These are phyloP conservation scores for Cryptomeria japonica DNA, from an alignment of 75 land plant genomes.

Conservation along the genomic window DNA sequence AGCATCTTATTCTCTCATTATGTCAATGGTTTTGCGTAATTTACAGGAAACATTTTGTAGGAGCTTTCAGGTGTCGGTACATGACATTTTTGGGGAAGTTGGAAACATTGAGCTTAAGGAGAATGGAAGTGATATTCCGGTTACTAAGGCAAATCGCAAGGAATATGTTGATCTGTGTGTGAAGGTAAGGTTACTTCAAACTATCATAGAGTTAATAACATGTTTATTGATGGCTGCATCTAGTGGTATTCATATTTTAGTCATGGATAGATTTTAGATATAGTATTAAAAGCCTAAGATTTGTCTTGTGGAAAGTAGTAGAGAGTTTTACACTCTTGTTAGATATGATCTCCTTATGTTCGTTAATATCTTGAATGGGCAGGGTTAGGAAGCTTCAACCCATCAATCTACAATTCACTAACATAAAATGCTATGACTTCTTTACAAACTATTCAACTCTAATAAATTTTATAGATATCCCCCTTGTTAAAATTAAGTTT, in stretches of 20 bases:
- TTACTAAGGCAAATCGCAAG: conserved; percentile 17
- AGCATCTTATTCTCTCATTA: neutral
- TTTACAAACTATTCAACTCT: neutral
- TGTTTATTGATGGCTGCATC: neutral
- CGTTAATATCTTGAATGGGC: neutral
- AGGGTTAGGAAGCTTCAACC: neutral
- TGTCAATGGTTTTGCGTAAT: neutral
- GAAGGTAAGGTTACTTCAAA: conserved; percentile 15
- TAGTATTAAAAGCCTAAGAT: neutral
- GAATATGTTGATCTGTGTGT: conserved; percentile 32
- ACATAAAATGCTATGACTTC: neutral
- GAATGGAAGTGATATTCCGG: conserved; percentile 18
- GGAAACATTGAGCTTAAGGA: conserved; percentile 25
- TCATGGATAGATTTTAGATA: neutral
- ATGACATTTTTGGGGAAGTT: conserved; percentile 25
- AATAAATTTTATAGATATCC: neutral
- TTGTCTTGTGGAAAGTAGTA: neutral
- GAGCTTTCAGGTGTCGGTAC: conserved; percentile 23
- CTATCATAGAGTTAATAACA: neutral
- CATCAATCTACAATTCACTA: neutral
- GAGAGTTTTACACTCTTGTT: conserved; percentile 3
- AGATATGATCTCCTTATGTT: neutral
- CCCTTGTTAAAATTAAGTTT: neutral
- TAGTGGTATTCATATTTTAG: neutral
- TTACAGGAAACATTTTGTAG: conserved; percentile 21